Evolutionary conservation across 345 rosid species (phyloP).

Genomic region (Leavenworthia alabamica): DNA sequence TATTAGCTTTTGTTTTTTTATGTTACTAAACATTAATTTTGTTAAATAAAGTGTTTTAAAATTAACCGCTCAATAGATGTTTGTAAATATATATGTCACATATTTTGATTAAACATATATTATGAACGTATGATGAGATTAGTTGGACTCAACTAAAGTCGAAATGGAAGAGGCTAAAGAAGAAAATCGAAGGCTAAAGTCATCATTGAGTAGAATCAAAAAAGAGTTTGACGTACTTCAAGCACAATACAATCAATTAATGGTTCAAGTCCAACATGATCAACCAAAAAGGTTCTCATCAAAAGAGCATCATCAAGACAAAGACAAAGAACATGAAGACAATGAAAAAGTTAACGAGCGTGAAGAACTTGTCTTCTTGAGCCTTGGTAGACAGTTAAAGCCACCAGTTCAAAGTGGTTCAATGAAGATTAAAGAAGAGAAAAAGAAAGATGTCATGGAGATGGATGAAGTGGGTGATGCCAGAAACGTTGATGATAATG

Average conservation of each 20-base stretch:
- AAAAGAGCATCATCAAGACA: constrained; percentile 26
- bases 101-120: not conserved
- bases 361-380: constrained; percentile 59
- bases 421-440: constrained; percentile 30
- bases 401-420: constrained; percentile 31
- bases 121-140: constrained; percentile 29
- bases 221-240: constrained; percentile 66
- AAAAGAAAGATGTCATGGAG: not conserved
- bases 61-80: not conserved
- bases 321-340: constrained; percentile 7
- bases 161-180: constrained; percentile 70
- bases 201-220: constrained; percentile 39
- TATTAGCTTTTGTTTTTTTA: not conserved
- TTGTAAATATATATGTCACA: not conserved
- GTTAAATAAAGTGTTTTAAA: not conserved
- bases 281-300: constrained; percentile 19
- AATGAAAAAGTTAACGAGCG: constrained; percentile 34
- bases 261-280: constrained; percentile 37
- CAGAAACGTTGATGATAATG: constrained; percentile 3
- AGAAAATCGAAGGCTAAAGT: constrained; percentile 70
- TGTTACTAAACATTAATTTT: not conserved
- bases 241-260: constrained; percentile 38
- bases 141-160: constrained; percentile 56
- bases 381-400: constrained; percentile 49
- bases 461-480: not conserved